Evolutionary conservation across 129 eudicot species (phyloP).

Genomic region (Flaveria trinervia): DNA sequence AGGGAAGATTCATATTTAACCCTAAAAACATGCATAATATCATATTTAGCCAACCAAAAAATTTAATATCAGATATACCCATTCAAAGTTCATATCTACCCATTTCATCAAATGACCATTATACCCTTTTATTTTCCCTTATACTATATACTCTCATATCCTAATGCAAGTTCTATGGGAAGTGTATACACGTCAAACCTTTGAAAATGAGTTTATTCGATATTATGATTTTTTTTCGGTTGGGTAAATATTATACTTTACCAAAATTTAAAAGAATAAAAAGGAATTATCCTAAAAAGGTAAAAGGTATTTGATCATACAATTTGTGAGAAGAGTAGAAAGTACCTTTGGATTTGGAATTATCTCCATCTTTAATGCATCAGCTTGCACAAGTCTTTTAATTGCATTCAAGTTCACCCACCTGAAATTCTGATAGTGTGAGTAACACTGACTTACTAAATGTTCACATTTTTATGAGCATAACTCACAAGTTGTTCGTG

Average conservation of each 20-base stretch:
- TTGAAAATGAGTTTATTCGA: background rate
- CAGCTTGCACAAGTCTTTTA: slow-evolving; percentile 85
- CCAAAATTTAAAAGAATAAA: background rate
- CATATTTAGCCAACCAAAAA: background rate
- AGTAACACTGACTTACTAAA: slow-evolving; percentile 24
- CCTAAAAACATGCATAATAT: background rate
- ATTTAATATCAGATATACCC: background rate
- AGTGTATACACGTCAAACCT: background rate
- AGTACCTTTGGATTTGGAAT: slow-evolving; percentile 97
- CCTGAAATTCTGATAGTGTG: slow-evolving; percentile 42
- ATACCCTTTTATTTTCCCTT: background rate
- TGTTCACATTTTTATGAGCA: background rate
- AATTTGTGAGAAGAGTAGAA: slow-evolving; percentile 4
- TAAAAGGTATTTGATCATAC: background rate
- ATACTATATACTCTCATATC: background rate
- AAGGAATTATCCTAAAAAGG: background rate
- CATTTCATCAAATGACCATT: background rate
- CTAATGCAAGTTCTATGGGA: slow-evolving; percentile 1
- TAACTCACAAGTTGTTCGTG: slow-evolving; percentile 91
- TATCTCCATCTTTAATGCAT: slow-evolving; percentile 95
- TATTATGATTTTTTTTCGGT: background rate
- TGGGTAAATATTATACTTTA: background rate
- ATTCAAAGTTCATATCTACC: background rate
- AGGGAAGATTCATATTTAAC: background rate
- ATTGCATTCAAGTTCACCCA: slow-evolving; percentile 94